Evolutionary conservation across 2,329 filamentous ascomycete species (phyloP), one percentile per base, ranked within the genome.

Genomic region (Hirsutella minnesotensis): DNA sequence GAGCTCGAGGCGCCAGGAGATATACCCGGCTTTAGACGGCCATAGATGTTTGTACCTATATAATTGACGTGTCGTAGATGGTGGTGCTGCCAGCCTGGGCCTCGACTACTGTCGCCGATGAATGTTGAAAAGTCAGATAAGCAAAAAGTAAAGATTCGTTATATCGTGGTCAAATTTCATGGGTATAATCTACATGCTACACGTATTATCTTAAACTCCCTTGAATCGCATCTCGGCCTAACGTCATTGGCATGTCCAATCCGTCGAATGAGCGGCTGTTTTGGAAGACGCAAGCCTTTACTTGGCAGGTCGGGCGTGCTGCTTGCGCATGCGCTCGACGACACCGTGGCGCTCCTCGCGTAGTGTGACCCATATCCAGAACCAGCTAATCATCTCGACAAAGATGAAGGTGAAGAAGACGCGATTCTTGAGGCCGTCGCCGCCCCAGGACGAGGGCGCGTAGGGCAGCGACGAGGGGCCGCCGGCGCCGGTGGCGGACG

Each of bases 371-470:
- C 79, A 86, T 20, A 77, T 79, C 88, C 88, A 95, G 62, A 94
- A 88, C 86, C 88, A 95, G 47, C 75, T 74, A 51, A 86, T 70
- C 59, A 86, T 77, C 68, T 95, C 89, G 56, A 94, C 57, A 54
- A 95, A 92, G 9, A 79, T 79, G 63, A 87, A 92, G 0, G 83
- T 80, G 58, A 95, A 94, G 34, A 94, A 77, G 34, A 94, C 68
- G 40, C 86, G 77, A 58, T 94, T 94, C 67, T 89, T 87, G 53
- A 95, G 62, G 20, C 76, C 74, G 48, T 88, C 81, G 40, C 77
- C 69, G 48, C 64, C 79, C 72, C 62, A 73, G 56, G 60, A 54
- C 39, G 60, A 56, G 29, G 64, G 59, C 41, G 57, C 46, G 1
- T 60, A 54, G 4, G 33, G 56, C 51, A 0, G 64, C 62, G 51